phyloP scores from a whole-genome alignment of 2,329 filamentous ascomycete species.

The Apiospora koreana region DNA sequence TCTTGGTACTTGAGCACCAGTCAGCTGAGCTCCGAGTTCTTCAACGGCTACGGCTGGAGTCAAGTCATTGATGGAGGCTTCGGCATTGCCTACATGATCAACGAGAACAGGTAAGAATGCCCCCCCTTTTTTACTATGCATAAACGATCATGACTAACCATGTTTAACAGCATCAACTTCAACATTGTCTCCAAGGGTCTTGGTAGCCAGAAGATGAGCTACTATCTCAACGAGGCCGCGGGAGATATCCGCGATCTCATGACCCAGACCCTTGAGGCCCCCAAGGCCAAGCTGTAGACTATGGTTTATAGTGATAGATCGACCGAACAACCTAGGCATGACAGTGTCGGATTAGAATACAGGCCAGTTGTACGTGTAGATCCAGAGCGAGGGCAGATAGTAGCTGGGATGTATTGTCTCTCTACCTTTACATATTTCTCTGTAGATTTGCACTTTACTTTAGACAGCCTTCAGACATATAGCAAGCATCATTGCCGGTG shows the following conservation, averaged over 20 bases:
- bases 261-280: slow-evolving; percentile 72
- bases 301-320: not conserved
- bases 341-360: not conserved
- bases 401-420: not conserved
- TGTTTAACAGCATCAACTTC: slow-evolving; percentile 76
- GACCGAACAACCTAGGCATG: not conserved
- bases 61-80: slow-evolving; percentile 96
- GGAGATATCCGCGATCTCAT: slow-evolving; percentile 86
- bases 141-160: not conserved
- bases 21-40: slow-evolving; percentile 94
- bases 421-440: not conserved
- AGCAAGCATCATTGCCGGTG: slow-evolving; percentile 1
- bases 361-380: not conserved
- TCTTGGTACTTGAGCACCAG: slow-evolving; percentile 89
- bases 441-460: not conserved
- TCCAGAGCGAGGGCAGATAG: not conserved
- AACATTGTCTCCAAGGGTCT: slow-evolving; percentile 95
- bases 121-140: not conserved
- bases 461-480: slow-evolving; percentile 3
- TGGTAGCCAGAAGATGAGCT: slow-evolving; percentile 89
- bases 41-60: slow-evolving; percentile 98
- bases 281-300: slow-evolving; percentile 83
- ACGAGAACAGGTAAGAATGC: slow-evolving; percentile 79
- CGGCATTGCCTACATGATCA: slow-evolving; percentile 99
- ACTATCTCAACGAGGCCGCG: slow-evolving; percentile 93